A percentile compares a stretch with the other conserved stretches of the same genome.
Evolutionary conservation across 306 rosid species (phyloP).

Genomic region (Prunus padus): DNA sequence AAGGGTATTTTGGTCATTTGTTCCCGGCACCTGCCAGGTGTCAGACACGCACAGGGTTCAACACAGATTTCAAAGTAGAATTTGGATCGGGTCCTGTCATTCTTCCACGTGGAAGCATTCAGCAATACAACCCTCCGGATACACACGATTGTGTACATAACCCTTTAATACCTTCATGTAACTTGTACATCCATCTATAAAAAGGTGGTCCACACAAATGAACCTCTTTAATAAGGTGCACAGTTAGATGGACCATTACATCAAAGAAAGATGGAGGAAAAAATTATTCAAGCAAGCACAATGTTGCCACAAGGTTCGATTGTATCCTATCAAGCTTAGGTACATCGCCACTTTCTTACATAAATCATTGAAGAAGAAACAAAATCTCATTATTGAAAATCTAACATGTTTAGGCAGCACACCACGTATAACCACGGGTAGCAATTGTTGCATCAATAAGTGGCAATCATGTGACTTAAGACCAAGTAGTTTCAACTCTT

Average conservation of each 20-base stretch:
- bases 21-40: too few relatives aligned
- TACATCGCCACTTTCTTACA: neutral
- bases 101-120: neutral
- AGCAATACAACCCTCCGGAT: neutral
- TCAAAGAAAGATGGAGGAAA: conserved; percentile 5
- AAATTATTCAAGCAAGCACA: neutral
- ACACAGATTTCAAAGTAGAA: too few relatives aligned
- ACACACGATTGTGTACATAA: neutral
- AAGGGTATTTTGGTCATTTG: too few relatives aligned
- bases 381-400: neutral
- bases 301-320: neutral
- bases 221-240: too few relatives aligned
- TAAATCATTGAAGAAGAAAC: neutral
- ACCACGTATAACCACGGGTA: too few relatives aligned
- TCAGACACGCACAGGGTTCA: too few relatives aligned
- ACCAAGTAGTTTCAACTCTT: too few relatives aligned
- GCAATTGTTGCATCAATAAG: too few relatives aligned
- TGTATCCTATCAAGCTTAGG: neutral
- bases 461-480: too few relatives aligned
- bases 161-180: neutral
- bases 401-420: too few relatives aligned
- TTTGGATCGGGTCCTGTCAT: too few relatives aligned
- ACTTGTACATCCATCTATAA: neutral
- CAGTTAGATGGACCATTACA: too few relatives aligned
- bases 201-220: neutral